These are phyloP conservation scores for Spathaspora gorwiae DNA, from an alignment of 805 yeast species.

Conservation along the genomic window DNA sequence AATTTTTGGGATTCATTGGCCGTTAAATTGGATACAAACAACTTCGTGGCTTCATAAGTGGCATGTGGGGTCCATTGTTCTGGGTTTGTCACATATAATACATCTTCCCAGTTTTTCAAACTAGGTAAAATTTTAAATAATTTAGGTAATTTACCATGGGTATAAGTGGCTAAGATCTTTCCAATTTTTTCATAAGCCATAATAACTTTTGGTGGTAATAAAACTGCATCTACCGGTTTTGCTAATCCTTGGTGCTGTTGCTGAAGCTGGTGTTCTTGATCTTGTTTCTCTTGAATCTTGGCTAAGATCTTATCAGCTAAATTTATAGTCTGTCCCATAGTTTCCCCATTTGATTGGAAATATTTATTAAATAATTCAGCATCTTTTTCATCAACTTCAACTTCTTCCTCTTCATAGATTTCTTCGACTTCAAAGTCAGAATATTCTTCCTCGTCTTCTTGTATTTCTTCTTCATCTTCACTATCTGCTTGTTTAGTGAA, in stretches of 20 bases:
- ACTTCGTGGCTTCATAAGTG: constrained; percentile 87
- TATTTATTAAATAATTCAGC: constrained; percentile 80
- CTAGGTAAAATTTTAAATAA: constrained; percentile 93
- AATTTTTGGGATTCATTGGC: constrained; percentile 87
- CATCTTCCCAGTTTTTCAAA: constrained; percentile 92
- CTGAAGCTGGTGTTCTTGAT: constrained; percentile 14
- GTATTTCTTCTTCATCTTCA: constrained; percentile 27
- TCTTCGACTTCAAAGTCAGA: constrained; percentile 52
- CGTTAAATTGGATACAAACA: constrained; percentile 84
- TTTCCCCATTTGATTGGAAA: constrained; percentile 33
- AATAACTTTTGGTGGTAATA: constrained; percentile 92
- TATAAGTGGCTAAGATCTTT: constrained; percentile 77
- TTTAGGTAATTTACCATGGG: constrained; percentile 95
- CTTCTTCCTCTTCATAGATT: constrained; percentile 51
- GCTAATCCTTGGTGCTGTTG: constrained; percentile 7
- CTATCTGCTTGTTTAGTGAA: not conserved
- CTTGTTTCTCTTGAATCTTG: constrained; percentile 72
- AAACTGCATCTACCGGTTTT: constrained; percentile 64
- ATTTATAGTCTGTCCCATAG: constrained; percentile 47
- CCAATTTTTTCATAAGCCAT: constrained; percentile 93
- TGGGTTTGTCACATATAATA: constrained; percentile 88
- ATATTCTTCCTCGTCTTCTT: constrained; percentile 43
- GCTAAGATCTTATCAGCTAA: constrained; percentile 94
- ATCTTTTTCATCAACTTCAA: constrained; percentile 74
- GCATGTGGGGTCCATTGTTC: constrained; percentile 94